Conservation (phyloP, 1,284 basidiomycete genomes). For the Ceratobasidium sp. region DNA sequence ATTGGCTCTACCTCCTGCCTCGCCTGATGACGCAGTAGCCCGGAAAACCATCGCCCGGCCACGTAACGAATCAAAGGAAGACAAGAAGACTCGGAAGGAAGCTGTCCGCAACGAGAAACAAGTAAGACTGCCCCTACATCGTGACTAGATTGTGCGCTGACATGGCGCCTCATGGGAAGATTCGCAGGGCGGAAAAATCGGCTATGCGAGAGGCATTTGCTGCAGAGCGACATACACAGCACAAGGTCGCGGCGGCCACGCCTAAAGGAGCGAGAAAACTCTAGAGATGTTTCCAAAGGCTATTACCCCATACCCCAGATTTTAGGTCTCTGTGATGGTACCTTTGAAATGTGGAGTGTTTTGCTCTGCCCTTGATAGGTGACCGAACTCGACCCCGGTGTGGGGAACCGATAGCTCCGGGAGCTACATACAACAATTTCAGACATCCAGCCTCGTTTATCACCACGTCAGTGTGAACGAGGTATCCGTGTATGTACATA, state of each 20-base stretch:
- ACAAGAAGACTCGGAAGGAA: slow-evolving; percentile 87
- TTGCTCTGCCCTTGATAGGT: slow-evolving; percentile 24
- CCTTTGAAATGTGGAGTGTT: slow-evolving; percentile 17
- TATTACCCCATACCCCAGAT: slow-evolving; percentile 40
- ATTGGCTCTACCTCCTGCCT: slow-evolving; percentile 11
- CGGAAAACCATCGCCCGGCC: slow-evolving; percentile 68
- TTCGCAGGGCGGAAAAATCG: slow-evolving; percentile 82
- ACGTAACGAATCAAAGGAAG: slow-evolving; percentile 82
- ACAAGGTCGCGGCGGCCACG: slow-evolving; percentile 60
- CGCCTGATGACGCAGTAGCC: slow-evolving; percentile 44
- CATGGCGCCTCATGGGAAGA: slow-evolving; percentile 27
- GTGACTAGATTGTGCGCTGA: slow-evolving; percentile 17
- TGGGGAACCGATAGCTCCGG: slow-evolving; percentile 41
- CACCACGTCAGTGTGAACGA: not conserved
- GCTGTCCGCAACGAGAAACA: slow-evolving; percentile 84
- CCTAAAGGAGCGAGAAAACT: slow-evolving; percentile 49
- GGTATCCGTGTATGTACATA: slow-evolving; percentile 19
- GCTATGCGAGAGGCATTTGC: slow-evolving; percentile 75
- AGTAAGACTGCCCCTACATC: slow-evolving; percentile 47
- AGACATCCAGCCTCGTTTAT: slow-evolving; percentile 1
- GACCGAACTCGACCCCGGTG: slow-evolving; percentile 34
- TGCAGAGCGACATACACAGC: slow-evolving; percentile 75
- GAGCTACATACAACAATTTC: not conserved
- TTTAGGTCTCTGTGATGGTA: slow-evolving; percentile 19
- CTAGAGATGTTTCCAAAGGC: slow-evolving; percentile 21